Conservation (phyloP, 164 flowering plant species). For the Macadamia tetraphylla region DNA sequence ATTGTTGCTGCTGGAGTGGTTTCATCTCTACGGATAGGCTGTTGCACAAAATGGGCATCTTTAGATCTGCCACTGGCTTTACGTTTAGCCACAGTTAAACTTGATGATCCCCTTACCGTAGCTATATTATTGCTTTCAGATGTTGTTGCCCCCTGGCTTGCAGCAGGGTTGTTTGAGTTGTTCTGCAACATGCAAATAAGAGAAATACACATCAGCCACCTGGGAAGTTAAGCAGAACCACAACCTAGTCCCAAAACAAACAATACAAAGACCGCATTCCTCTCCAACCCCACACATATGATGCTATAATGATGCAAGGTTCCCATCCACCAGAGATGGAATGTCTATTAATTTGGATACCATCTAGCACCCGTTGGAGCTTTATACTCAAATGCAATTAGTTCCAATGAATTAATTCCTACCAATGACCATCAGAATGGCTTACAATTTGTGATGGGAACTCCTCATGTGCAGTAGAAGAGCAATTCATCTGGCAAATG, state of each 20-base stretch:
- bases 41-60: constrained; percentile 42
- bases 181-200: constrained; percentile 30
- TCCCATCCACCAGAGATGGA: too few relatives aligned
- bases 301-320: too few relatives aligned
- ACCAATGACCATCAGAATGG: not conserved
- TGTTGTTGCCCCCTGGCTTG: constrained; percentile 57
- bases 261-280: not conserved
- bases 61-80: constrained; percentile 22
- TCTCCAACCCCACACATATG: too few relatives aligned
- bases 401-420: too few relatives aligned
- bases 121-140: constrained; percentile 61
- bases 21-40: constrained; percentile 28
- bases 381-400: too few relatives aligned
- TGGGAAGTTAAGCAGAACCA: not conserved
- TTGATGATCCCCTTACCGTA: not conserved
- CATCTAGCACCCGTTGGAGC: too few relatives aligned
- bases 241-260: not conserved
- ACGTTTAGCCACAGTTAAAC: too few relatives aligned
- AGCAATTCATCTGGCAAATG: constrained; percentile 31
- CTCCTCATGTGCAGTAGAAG: constrained; percentile 32
- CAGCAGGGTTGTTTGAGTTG: constrained; percentile 28
- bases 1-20: constrained; percentile 21
- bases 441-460: constrained; percentile 41
- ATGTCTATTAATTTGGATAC: too few relatives aligned
- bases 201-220: not conserved